A percentile compares a stretch with the other conserved stretches of the same genome.
These are phyloP conservation scores for Gnomoniopsis sp. DNA, from an alignment of 2,329 filamentous ascomycete genomes.

Conservation along the genomic window DNA sequence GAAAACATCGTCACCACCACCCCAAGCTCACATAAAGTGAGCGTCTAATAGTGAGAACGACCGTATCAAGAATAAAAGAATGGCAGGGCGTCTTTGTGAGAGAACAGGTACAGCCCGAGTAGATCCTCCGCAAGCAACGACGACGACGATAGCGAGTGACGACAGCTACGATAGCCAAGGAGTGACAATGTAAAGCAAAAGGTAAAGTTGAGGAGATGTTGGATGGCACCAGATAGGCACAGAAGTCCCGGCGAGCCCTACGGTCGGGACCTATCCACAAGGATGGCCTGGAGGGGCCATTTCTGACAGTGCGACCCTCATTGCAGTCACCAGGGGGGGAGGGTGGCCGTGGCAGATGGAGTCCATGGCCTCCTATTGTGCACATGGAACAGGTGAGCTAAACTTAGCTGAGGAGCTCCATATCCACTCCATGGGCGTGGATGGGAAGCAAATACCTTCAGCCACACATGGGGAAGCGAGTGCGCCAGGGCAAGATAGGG, in stretches of 20 bases:
- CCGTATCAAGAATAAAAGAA: slow-evolving; percentile 11
- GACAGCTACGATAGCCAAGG: slow-evolving; percentile 12
- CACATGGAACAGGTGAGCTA: slow-evolving; percentile 8
- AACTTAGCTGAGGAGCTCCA: slow-evolving; percentile 10
- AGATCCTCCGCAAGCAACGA: slow-evolving; percentile 7
- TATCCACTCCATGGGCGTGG: slow-evolving; percentile 4
- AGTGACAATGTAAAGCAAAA: slow-evolving; percentile 15
- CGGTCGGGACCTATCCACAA: slow-evolving; percentile 12
- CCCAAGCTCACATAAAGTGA: slow-evolving; percentile 17
- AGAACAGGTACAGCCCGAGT: slow-evolving; percentile 10
- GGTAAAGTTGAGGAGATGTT: slow-evolving; percentile 12
- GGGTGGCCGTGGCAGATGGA: slow-evolving; percentile 1
- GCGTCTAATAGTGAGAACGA: slow-evolving; percentile 1
- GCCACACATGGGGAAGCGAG: background rate
- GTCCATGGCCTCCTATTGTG: slow-evolving; percentile 9
- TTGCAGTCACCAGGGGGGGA: slow-evolving; percentile 4
- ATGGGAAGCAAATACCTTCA: background rate
- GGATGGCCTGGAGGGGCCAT: slow-evolving; percentile 4
- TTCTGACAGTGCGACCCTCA: slow-evolving; percentile 14
- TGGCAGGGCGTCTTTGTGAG: slow-evolving; percentile 11
- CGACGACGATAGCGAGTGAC: slow-evolving; percentile 13
- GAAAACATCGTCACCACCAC: slow-evolving; percentile 27
- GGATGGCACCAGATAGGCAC: slow-evolving; percentile 13
- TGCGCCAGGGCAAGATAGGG: background rate
- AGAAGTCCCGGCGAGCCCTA: slow-evolving; percentile 15